phyloP scores from a whole-genome alignment of 2,329 filamentous ascomycete genomes.

The Aspergillus pseudoglaucus region DNA sequence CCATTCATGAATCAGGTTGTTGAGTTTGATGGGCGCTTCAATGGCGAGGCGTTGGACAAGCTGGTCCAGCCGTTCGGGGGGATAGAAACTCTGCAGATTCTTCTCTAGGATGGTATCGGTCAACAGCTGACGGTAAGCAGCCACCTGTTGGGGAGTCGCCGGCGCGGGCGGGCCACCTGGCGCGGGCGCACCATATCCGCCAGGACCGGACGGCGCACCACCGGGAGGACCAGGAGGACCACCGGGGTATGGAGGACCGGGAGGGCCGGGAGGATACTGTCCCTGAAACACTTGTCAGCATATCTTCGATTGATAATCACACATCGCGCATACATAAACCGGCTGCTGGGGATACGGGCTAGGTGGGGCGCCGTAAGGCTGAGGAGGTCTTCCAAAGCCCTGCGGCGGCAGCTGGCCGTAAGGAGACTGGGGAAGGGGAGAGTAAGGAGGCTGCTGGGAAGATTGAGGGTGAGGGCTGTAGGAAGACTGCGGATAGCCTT shows the following conservation, averaged over 20 bases:
- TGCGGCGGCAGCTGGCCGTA: slow-evolving; percentile 18
- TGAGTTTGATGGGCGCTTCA: slow-evolving; percentile 41
- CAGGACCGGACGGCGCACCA: slow-evolving; percentile 14
- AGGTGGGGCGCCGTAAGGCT: slow-evolving; percentile 26
- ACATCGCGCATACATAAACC: slow-evolving; percentile 26
- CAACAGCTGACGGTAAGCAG: slow-evolving; percentile 52
- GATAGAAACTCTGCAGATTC: slow-evolving; percentile 53
- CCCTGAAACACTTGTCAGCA: slow-evolving; percentile 10
- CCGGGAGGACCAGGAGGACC: slow-evolving; percentile 6
- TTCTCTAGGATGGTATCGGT: slow-evolving; percentile 55
- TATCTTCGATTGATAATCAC: not conserved
- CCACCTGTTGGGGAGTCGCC: slow-evolving; percentile 45
- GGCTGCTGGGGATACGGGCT: slow-evolving; percentile 30
- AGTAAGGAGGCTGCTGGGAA: slow-evolving; percentile 13
- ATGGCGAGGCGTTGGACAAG: slow-evolving; percentile 27
- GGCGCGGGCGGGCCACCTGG: slow-evolving; percentile 31
- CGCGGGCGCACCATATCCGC: slow-evolving; percentile 20
- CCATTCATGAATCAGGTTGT: slow-evolving; percentile 52
- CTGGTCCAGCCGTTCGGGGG: slow-evolving; percentile 42
- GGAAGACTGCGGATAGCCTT: slow-evolving; percentile 30
- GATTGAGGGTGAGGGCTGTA: slow-evolving; percentile 26
- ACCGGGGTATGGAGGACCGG: slow-evolving; percentile 23
- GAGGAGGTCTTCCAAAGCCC: slow-evolving; percentile 38
- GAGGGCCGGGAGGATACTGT: slow-evolving; percentile 18
- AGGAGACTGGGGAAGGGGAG: slow-evolving; percentile 13